phyloP scores from a whole-genome alignment of 139 green algal species.

The Micractinium conductrix region DNA sequence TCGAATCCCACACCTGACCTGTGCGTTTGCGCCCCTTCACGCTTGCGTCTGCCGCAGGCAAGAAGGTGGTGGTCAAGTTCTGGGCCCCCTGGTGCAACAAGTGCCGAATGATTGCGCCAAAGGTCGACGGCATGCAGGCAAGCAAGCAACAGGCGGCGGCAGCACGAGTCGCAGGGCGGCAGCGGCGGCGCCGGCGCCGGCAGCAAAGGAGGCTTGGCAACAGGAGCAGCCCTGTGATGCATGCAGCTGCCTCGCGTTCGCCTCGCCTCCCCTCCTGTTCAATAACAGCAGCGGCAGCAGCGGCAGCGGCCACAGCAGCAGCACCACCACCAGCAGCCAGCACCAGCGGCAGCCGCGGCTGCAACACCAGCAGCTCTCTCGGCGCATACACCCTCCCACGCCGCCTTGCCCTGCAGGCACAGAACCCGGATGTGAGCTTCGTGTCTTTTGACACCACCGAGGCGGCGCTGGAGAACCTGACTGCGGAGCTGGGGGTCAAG shows the following conservation, averaged over 20 bases:
- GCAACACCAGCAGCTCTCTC: too few relatives aligned
- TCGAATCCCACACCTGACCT: too few relatives aligned
- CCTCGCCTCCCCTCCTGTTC: too few relatives aligned
- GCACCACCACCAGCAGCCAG: too few relatives aligned
- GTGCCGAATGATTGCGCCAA: conserved; percentile 79
- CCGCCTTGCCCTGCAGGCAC: conserved; percentile 39
- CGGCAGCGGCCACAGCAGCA: background rate
- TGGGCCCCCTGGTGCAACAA: conserved; percentile 65
- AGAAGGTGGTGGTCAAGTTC: conserved; percentile 60
- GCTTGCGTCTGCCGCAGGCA: background rate
- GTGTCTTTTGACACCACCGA: conserved; percentile 80
- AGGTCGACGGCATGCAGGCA: conserved; percentile 71
- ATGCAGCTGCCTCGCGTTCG: too few relatives aligned
- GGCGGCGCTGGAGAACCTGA: conserved; percentile 65
- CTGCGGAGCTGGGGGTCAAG: conserved; percentile 68
- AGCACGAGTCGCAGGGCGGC: background rate
- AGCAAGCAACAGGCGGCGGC: background rate
- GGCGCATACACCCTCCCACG: too few relatives aligned
- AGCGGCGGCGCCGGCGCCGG: too few relatives aligned
- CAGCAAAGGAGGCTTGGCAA: too few relatives aligned
- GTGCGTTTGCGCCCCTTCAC: background rate
- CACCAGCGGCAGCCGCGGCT: background rate
- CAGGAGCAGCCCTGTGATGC: too few relatives aligned
- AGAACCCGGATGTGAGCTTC: conserved; percentile 71
- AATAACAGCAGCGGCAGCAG: too few relatives aligned